Base-by-base conservation (phyloP, 1,139 yeast genomes). In the Hyphopichia buzzinii region DNA sequence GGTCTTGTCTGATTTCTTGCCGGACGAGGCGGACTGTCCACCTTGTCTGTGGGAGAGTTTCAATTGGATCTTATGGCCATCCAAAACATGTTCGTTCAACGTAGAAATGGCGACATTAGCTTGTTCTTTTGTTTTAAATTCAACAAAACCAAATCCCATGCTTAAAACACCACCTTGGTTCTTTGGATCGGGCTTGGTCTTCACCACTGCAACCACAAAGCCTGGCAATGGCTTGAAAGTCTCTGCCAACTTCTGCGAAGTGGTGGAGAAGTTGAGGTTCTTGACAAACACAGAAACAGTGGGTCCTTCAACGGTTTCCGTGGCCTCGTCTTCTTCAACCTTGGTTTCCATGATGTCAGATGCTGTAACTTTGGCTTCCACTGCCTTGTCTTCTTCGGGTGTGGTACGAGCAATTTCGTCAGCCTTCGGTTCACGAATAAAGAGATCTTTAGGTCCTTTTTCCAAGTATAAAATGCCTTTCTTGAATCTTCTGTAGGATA, bases 91-190 rank as follows among this genome's bases (percentile, higher is more conserved):
- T 1, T 90, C 95, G 57, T 92, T 88, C 70, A 89, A 66, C 0
- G 84, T 74, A 19, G 73, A 58, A 36, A 88, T 78, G 4, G 96
- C 97, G 13, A 76, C 72, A 31, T 77, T 71, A 0, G 98, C 98
- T 50, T 84, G 81, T 34, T 81, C 87, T 46, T 78, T 78, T 4
- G 90, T 77, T 48, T 69, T 79, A 60, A 89, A 94, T 61, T 92
- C 98, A 21, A 79, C 96, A 62, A 30, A 92, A 1, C 99, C 99
- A 55, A 89, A 92, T 24, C 99, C 99, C 98, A 92, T 92, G 51
- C 96, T 87, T 42, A 81, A 72, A 13, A 72, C 65, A 39, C 76
- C 72, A 7, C 83, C 84, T 1, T 75, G 54, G 40, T 79, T 77
- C 62, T 82, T 87, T 32, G 95, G 79, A 61, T 92, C 95, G 2